These are phyloP conservation scores for Erodium maritimum DNA, from an alignment of 345 rosid genomes.

Conservation along the genomic window DNA sequence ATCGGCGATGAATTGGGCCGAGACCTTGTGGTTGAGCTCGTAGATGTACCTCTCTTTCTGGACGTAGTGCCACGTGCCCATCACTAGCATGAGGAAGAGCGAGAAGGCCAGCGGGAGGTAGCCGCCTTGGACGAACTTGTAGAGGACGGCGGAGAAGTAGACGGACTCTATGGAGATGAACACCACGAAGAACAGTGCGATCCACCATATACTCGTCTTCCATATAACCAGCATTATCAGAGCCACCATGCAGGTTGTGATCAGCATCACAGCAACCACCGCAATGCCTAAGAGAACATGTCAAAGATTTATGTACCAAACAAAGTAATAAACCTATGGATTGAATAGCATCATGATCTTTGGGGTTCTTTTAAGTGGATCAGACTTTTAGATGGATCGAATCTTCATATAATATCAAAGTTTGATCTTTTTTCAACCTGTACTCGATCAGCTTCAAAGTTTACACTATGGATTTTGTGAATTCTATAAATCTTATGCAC, in stretches of 20 bases:
- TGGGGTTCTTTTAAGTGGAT: too few species aligned
- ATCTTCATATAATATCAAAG: too few species aligned
- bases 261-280: constrained; percentile 51
- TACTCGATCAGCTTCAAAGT: too few species aligned
- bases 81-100: constrained; percentile 25
- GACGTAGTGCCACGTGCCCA: constrained; percentile 63
- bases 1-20: constrained; percentile 27
- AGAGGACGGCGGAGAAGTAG: constrained; percentile 38
- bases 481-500: too few species aligned
- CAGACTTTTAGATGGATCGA: too few species aligned
- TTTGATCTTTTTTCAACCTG: too few species aligned
- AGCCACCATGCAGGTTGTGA: constrained; percentile 44
- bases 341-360: too few species aligned
- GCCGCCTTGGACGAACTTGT: constrained; percentile 56
- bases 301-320: too few species aligned
- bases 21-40: constrained; percentile 52
- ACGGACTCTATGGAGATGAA: constrained; percentile 30
- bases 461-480: too few species aligned
- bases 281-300: constrained; percentile 33
- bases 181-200: constrained; percentile 24
- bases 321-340: too few species aligned
- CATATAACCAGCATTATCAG: constrained; percentile 63
- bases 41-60: constrained; percentile 33
- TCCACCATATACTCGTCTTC: constrained; percentile 39
- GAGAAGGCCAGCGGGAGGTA: constrained; percentile 44